A percentile compares a stretch with the other conserved stretches of the same genome.
phyloP scores from a whole-genome alignment of 169 alveolate genomes.

The Babesia divergens region DNA sequence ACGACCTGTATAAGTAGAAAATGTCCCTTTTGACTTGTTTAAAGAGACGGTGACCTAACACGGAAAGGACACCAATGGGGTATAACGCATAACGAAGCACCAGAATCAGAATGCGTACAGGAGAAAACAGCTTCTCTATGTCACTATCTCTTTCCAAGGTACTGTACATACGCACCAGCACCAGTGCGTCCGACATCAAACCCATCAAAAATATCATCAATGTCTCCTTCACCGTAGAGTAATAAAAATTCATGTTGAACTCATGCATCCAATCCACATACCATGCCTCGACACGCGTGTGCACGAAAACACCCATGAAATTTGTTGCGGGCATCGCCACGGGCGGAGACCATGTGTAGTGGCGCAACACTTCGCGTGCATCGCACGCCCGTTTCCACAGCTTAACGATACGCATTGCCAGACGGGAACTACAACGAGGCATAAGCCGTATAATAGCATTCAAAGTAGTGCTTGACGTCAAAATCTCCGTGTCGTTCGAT shows the following conservation, averaged over 20 bases:
- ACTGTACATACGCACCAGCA: slow-evolving; percentile 20
- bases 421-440: slow-evolving; percentile 9
- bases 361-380: slow-evolving; percentile 29
- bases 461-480: background rate
- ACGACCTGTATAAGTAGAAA: background rate
- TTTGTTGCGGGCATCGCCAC: slow-evolving; percentile 21
- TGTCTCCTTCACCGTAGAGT: slow-evolving; percentile 20
- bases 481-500: background rate
- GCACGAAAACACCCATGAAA: slow-evolving; percentile 34
- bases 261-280: slow-evolving; percentile 67
- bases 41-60: background rate
- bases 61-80: background rate
- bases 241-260: slow-evolving; percentile 41
- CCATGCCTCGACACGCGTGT: slow-evolving; percentile 26
- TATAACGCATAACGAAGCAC: slow-evolving; percentile 1
- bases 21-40: background rate
- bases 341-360: slow-evolving; percentile 18
- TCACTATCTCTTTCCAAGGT: background rate
- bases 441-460: background rate
- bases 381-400: background rate
- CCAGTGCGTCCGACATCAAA: background rate
- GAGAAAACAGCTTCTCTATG: background rate
- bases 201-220: slow-evolving; percentile 8
- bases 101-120: background rate
- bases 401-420: background rate